These are phyloP conservation scores for Elsinoe batatas DNA, from an alignment of 2,329 filamentous ascomycete genomes.

Conservation along the genomic window DNA sequence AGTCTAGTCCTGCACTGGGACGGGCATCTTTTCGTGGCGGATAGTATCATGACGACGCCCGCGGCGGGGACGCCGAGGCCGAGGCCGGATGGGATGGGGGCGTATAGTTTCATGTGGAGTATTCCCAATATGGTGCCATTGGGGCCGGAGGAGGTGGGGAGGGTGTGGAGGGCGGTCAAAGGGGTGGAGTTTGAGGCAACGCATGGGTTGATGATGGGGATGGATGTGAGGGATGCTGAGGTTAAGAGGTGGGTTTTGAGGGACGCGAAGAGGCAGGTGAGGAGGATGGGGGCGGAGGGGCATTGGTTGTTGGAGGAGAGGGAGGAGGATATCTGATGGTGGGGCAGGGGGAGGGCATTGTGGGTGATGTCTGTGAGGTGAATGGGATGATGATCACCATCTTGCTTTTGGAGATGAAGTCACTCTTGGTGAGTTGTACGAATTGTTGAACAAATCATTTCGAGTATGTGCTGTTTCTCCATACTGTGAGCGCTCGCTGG, in stretches of 20 bases:
- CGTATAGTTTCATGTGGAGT: constrained; percentile 66
- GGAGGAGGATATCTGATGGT: constrained; percentile 16
- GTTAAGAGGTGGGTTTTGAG: constrained; percentile 59
- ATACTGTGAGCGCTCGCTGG: neutral
- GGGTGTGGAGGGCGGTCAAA: constrained; percentile 61
- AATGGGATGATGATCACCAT: neutral
- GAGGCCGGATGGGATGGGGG: constrained; percentile 36
- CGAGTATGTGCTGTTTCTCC: neutral
- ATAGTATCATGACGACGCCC: constrained; percentile 65
- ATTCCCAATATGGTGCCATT: constrained; percentile 67
- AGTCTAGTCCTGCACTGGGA: constrained; percentile 57
- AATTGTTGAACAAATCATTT: neutral
- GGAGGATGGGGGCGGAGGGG: constrained; percentile 20
- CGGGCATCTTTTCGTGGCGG: constrained; percentile 58
- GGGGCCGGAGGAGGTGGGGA: constrained; percentile 49
- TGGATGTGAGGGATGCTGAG: constrained; percentile 47
- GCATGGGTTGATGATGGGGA: constrained; percentile 56
- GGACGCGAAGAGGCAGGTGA: constrained; percentile 66
- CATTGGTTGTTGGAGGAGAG: constrained; percentile 21
- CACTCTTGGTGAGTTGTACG: neutral
- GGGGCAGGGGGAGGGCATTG: neutral
- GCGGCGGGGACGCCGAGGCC: constrained; percentile 30
- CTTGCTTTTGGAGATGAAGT: neutral
- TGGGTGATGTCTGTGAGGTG: too few species aligned
- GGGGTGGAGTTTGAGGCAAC: constrained; percentile 54